phyloP scores from a whole-genome alignment of 2,329 filamentous ascomycete genomes.

The Colletotrichum agaves region DNA sequence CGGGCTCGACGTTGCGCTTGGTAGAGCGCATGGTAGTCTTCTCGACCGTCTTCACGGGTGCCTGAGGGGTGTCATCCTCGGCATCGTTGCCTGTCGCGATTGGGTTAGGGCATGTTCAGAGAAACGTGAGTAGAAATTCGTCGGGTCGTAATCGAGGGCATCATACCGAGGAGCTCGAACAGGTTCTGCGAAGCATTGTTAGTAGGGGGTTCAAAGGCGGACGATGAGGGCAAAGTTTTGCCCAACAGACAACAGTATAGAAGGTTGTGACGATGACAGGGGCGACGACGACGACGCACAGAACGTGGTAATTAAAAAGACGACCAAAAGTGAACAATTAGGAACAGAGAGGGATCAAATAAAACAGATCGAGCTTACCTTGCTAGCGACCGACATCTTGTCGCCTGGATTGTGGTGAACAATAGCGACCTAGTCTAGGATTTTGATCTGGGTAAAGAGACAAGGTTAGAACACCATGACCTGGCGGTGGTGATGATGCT shows the following conservation, averaged over 20 bases:
- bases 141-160: constrained; percentile 41
- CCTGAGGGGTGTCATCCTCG: constrained; percentile 77
- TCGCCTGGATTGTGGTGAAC: constrained; percentile 41
- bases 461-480: constrained; percentile 41
- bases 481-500: constrained; percentile 36
- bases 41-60: constrained; percentile 89
- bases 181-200: constrained; percentile 74
- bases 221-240: background rate
- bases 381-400: constrained; percentile 41
- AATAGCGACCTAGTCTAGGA: constrained; percentile 41
- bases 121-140: constrained; percentile 8
- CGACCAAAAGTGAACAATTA: background rate
- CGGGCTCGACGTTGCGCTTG: constrained; percentile 88
- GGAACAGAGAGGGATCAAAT: constrained; percentile 1
- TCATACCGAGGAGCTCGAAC: constrained; percentile 96
- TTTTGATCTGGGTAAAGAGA: constrained; percentile 38
- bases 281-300: constrained; percentile 12
- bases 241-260: background rate
- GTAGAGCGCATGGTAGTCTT: constrained; percentile 78
- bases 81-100: constrained; percentile 67
- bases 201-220: background rate
- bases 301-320: constrained; percentile 4
- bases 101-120: constrained; percentile 35
- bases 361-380: constrained; percentile 32
- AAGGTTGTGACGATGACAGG: background rate